A percentile compares a stretch with the other conserved stretches of the same genome.
Evolutionary conservation across 768 basidiomycete genomes (phyloP).

Genomic region (Suillus weaverae): DNA sequence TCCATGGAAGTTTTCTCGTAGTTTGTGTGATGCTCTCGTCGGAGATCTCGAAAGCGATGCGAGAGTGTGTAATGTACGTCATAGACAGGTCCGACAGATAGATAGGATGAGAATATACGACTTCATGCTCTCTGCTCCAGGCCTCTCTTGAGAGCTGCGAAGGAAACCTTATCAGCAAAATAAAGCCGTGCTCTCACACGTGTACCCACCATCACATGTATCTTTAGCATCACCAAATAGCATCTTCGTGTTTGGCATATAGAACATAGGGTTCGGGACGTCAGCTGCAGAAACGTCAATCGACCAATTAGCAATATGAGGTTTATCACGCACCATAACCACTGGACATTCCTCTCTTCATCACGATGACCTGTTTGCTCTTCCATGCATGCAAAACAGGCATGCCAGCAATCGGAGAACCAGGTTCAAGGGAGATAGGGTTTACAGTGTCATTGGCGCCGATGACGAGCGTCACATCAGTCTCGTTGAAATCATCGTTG

Average conservation of each 20-base stretch:
- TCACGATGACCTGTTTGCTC: constrained; percentile 88
- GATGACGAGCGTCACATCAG: constrained; percentile 88
- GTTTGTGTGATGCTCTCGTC: constrained; percentile 5
- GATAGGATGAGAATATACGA: background rate
- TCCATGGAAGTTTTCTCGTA: constrained; percentile 8
- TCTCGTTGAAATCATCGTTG: constrained; percentile 87
- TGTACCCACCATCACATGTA: constrained; percentile 73
- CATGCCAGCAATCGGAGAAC: constrained; percentile 90
- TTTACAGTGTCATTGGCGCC: constrained; percentile 94
- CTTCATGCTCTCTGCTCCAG: constrained; percentile 40
- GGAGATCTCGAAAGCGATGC: constrained; percentile 12
- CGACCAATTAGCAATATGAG: constrained; percentile 1
- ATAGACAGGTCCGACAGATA: constrained; percentile 16
- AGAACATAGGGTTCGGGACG: constrained; percentile 93
- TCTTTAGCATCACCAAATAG: constrained; percentile 91
- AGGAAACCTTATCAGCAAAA: too few relatives aligned
- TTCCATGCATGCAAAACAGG: constrained; percentile 92
- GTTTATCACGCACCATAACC: constrained; percentile 64
- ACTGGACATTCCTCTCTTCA: constrained; percentile 89
- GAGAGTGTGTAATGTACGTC: constrained; percentile 21
- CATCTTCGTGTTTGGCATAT: constrained; percentile 89
- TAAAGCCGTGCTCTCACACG: background rate
- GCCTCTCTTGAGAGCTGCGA: constrained; percentile 59
- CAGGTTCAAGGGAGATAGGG: constrained; percentile 83
- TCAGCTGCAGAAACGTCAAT: constrained; percentile 53